Percentiles rank a stretch among this genome's conserved stretches.
Conservation (phyloP, 805 yeast species). For the Monosporozyma aerobia region DNA sequence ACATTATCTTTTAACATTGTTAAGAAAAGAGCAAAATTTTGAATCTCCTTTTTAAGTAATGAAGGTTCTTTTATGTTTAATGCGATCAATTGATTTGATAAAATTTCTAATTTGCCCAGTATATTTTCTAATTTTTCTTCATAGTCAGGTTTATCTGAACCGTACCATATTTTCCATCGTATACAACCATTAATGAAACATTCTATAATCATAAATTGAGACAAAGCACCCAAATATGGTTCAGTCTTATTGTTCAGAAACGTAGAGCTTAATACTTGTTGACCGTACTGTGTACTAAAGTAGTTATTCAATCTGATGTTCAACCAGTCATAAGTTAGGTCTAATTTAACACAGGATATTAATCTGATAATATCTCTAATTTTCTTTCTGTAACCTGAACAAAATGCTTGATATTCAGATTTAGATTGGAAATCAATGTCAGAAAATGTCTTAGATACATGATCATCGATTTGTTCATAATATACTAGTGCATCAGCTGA, state of each 20-base stretch:
- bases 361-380: conserved; percentile 87
- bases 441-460: conserved; percentile 53
- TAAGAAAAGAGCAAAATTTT: conserved; percentile 87
- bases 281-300: conserved; percentile 63
- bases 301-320: conserved; percentile 62
- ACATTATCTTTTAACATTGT: conserved; percentile 77
- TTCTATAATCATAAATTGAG: conserved; percentile 81
- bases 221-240: conserved; percentile 65
- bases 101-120: conserved; percentile 49
- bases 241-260: conserved; percentile 50
- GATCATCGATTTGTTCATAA: conserved; percentile 60
- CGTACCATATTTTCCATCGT: conserved; percentile 92
- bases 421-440: conserved; percentile 84
- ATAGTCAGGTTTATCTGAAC: conserved; percentile 26
- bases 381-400: conserved; percentile 70
- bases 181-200: conserved; percentile 86
- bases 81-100: conserved; percentile 66
- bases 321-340: conserved; percentile 74
- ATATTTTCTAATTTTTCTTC: conserved; percentile 45
- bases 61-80: conserved; percentile 74
- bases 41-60: conserved; percentile 74
- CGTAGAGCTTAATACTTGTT: conserved; percentile 46
- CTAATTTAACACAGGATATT: conserved; percentile 76
- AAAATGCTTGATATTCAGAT: conserved; percentile 68
- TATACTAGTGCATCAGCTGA: conserved; percentile 72